These are phyloP conservation scores for Lepidium campestre DNA, from an alignment of 441 rosid genomes.

Conservation along the genomic window DNA sequence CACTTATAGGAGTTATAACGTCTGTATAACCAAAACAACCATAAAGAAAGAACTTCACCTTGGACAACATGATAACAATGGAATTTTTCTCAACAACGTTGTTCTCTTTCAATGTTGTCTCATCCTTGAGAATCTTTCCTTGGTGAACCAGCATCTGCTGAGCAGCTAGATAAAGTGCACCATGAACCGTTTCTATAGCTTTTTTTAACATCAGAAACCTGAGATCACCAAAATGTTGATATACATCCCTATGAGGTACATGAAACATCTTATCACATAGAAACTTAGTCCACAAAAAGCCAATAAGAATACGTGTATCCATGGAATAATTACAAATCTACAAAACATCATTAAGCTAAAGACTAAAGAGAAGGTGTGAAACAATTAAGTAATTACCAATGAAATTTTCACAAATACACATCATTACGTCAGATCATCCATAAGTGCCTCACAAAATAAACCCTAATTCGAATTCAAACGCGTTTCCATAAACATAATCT, in stretches of 20 bases:
- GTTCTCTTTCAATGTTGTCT: constrained; percentile 60
- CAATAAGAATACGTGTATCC: neutral
- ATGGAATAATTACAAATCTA: neutral
- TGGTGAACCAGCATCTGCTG: constrained; percentile 80
- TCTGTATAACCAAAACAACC: neutral
- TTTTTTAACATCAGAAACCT: constrained; percentile 70
- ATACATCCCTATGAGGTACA: neutral
- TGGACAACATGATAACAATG: constrained; percentile 66
- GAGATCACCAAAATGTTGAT: neutral
- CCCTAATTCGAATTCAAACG: constrained; percentile 24
- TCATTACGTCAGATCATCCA: neutral
- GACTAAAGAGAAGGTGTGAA: neutral
- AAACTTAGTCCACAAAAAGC: neutral
- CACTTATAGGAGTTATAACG: too few relatives aligned
- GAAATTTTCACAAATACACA: neutral
- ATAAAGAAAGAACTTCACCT: constrained; percentile 33
- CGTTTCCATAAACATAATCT: neutral
- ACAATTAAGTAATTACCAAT: neutral
- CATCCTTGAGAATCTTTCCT: constrained; percentile 72
- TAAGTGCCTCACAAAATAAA: neutral
- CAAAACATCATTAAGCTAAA: neutral
- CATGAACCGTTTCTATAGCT: constrained; percentile 54
- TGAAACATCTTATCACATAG: neutral
- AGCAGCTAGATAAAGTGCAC: constrained; percentile 54
- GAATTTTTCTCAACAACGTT: constrained; percentile 67